phyloP scores from a whole-genome alignment of 768 basidiomycete species.

The Psilocybe sp. region DNA sequence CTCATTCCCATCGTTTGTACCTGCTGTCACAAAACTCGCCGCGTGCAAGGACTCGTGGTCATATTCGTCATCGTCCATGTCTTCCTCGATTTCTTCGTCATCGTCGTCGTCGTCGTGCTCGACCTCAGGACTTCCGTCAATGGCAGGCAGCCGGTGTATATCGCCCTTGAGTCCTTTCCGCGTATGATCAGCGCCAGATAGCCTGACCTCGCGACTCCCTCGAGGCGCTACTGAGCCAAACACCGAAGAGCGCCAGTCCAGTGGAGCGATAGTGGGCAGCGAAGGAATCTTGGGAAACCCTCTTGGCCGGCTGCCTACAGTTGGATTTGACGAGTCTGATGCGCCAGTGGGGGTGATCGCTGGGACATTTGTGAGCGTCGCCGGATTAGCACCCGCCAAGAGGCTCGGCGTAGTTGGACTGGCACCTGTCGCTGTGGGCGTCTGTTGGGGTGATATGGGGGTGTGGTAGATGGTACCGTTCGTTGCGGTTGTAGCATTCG shows the following conservation, averaged over 20 bases:
- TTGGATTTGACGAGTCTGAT: not conserved
- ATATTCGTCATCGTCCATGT: slow-evolving; percentile 29
- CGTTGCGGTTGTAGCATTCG: slow-evolving; percentile 12
- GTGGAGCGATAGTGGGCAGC: slow-evolving; percentile 53
- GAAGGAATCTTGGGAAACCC: slow-evolving; percentile 16
- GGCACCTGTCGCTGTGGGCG: slow-evolving; percentile 13
- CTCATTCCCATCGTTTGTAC: slow-evolving; percentile 16
- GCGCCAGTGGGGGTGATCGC: slow-evolving; percentile 11
- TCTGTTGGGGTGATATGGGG: slow-evolving; percentile 20
- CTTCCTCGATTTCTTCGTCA: slow-evolving; percentile 20
- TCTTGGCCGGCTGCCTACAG: not conserved
- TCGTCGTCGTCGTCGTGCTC: slow-evolving; percentile 13
- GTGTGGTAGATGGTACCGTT: slow-evolving; percentile 18
- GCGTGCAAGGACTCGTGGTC: slow-evolving; percentile 49
- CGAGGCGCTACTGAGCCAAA: slow-evolving; percentile 36
- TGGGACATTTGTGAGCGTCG: slow-evolving; percentile 16
- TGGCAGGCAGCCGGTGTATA: slow-evolving; percentile 36
- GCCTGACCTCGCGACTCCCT: slow-evolving; percentile 15
- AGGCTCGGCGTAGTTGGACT: not conserved
- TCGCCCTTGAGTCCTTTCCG: slow-evolving; percentile 13
- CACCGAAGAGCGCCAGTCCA: slow-evolving; percentile 58
- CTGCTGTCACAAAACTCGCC: slow-evolving; percentile 57
- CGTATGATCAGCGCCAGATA: slow-evolving; percentile 4
- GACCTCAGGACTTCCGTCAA: slow-evolving; percentile 24
- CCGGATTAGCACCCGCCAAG: not conserved